Conservation (phyloP, 495 filamentous ascomycete genomes). For the Talaromyces thailandensis region DNA sequence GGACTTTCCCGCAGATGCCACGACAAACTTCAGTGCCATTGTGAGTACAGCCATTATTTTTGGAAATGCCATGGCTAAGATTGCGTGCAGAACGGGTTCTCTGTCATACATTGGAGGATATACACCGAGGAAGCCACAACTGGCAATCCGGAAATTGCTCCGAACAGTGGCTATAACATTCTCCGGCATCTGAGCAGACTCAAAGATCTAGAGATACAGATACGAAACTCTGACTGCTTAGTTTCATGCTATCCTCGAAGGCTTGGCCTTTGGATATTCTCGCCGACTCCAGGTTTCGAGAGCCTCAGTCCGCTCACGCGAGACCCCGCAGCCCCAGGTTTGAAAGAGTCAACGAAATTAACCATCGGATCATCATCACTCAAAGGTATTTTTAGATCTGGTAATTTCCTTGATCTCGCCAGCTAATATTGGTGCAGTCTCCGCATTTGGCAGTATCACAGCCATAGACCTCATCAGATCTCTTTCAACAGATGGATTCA, state of each 20-base stretch:
- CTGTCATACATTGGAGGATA: conserved; percentile 40
- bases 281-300: conserved; percentile 33
- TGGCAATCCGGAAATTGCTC: conserved; percentile 24
- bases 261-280: conserved; percentile 36
- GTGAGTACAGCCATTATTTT: conserved; percentile 19
- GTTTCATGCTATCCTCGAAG: conserved; percentile 34
- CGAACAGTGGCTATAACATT: conserved; percentile 31
- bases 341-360: conserved; percentile 24
- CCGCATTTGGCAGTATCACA: conserved; percentile 30
- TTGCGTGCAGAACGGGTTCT: conserved; percentile 33
- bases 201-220: conserved; percentile 33
- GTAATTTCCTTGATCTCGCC: conserved; percentile 6
- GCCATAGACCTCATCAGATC: conserved; percentile 29
- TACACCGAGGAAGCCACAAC: conserved; percentile 35
- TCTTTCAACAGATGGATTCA: conserved; percentile 23
- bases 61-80: background rate
- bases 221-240: conserved; percentile 29
- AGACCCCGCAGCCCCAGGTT: conserved; percentile 17
- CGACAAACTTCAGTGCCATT: conserved; percentile 38
- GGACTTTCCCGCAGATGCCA: conserved; percentile 39
- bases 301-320: conserved; percentile 21
- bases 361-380: conserved; percentile 24
- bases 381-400: conserved; percentile 22
- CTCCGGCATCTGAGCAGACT: conserved; percentile 37
- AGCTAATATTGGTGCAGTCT: conserved; percentile 18